These are phyloP conservation scores for Chaetomidium leptoderma DNA, from an alignment of 495 filamentous ascomycete genomes.

Conservation along the genomic window DNA sequence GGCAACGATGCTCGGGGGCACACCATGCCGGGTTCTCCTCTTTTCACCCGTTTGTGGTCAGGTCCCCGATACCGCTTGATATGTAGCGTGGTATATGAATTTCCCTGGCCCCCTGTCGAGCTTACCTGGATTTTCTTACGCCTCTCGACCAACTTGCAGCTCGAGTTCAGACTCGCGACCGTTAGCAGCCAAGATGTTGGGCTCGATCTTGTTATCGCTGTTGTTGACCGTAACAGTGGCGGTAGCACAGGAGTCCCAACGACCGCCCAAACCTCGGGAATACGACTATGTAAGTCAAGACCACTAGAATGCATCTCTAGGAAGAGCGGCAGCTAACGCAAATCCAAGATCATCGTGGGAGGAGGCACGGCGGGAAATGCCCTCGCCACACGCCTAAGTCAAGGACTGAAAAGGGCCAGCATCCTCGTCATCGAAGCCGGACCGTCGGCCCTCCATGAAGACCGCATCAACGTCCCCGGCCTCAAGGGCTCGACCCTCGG, in stretches of 20 bases:
- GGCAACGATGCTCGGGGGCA: neutral
- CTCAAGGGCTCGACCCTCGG: constrained; percentile 41
- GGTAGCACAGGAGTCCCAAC: neutral
- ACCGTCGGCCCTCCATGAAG: constrained; percentile 39
- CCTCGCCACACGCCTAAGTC: constrained; percentile 56
- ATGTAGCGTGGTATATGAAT: neutral
- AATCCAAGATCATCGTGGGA: constrained; percentile 64
- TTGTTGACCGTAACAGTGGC: neutral
- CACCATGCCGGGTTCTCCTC: neutral
- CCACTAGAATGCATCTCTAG: neutral
- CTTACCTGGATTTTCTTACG: neutral
- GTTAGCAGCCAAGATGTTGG: neutral
- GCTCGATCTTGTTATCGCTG: neutral
- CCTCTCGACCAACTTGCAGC: neutral
- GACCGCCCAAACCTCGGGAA: neutral
- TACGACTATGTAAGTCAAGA: neutral
- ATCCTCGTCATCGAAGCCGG: constrained; percentile 58
- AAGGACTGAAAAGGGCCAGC: constrained; percentile 45
- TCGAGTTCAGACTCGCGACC: neutral
- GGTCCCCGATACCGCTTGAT: neutral
- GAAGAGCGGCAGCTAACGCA: too few species aligned
- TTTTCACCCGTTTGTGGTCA: neutral
- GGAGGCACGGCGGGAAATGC: constrained; percentile 58
- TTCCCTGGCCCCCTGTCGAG: neutral
- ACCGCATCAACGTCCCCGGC: constrained; percentile 43